Evolutionary conservation across 2,329 filamentous ascomycete genomes (phyloP).

Genomic region (Monilinia polystroma): DNA sequence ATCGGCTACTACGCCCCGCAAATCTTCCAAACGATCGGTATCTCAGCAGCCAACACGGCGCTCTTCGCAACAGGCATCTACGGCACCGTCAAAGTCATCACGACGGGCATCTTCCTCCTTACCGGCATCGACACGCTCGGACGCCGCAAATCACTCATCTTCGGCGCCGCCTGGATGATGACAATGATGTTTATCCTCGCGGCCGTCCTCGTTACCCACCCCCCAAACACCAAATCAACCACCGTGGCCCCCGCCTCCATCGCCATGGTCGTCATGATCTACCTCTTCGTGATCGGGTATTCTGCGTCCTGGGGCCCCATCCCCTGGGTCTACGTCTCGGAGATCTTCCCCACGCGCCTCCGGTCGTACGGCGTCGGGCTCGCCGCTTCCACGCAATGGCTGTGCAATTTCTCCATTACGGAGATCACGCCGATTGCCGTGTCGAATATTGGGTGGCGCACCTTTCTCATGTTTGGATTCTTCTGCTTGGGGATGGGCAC

Average conservation of each 20-base stretch:
- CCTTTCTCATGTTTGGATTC: slow-evolving; percentile 49
- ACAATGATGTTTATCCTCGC: slow-evolving; percentile 53
- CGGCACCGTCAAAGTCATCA: slow-evolving; percentile 65
- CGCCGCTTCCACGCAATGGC: slow-evolving; percentile 66
- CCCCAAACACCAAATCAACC: slow-evolving; percentile 31
- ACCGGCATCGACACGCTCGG: slow-evolving; percentile 49
- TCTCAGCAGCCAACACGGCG: slow-evolving; percentile 54
- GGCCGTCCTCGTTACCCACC: slow-evolving; percentile 48
- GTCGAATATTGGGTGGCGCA: slow-evolving; percentile 46
- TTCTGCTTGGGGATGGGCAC: slow-evolving; percentile 46
- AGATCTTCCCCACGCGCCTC: slow-evolving; percentile 52
- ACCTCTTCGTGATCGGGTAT: slow-evolving; percentile 43
- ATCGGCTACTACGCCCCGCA: slow-evolving; percentile 42
- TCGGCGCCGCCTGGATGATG: slow-evolving; percentile 51
- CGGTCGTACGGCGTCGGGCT: slow-evolving; percentile 59
- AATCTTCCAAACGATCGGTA: slow-evolving; percentile 65
- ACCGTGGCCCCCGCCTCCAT: slow-evolving; percentile 47
- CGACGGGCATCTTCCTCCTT: slow-evolving; percentile 56
- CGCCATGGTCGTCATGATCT: slow-evolving; percentile 34
- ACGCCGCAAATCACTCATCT: slow-evolving; percentile 49
- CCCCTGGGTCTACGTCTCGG: slow-evolving; percentile 52
- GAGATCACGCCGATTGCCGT: slow-evolving; percentile 53
- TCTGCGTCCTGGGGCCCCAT: slow-evolving; percentile 54
- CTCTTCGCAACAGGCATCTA: slow-evolving; percentile 73
- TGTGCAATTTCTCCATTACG: slow-evolving; percentile 60